phyloP scores from a whole-genome alignment of 306 rosid species.

The Castanea sativa region DNA sequence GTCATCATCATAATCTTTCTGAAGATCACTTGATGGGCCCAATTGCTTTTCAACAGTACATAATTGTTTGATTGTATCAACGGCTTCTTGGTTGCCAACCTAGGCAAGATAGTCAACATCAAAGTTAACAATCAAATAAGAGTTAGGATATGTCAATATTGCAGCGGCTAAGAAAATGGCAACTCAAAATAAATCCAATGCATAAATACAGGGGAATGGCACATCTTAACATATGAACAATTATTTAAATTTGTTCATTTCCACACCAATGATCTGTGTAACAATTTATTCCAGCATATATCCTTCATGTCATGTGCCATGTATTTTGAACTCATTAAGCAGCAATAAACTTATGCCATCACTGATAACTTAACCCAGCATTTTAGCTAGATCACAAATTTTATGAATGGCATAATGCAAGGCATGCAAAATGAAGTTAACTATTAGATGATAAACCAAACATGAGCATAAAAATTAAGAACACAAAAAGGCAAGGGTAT shows the following conservation, averaged over 20 bases:
- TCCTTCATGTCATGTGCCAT: not conserved
- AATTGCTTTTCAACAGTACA: conserved; percentile 29
- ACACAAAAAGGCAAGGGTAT: not conserved
- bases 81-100: conserved; percentile 63
- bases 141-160: not conserved
- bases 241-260: not conserved
- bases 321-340: not conserved
- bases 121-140: conserved; percentile 7
- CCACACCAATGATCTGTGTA: not conserved
- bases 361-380: not conserved
- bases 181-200: not conserved
- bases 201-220: not conserved
- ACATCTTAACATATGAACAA: not conserved
- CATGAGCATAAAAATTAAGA: not conserved
- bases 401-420: not conserved
- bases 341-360: not conserved
- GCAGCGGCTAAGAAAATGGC: not conserved
- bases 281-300: not conserved
- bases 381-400: not conserved
- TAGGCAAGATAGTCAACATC: conserved; percentile 11
- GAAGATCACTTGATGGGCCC: conserved; percentile 24
- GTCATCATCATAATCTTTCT: conserved; percentile 17
- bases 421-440: not conserved
- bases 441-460: not conserved
- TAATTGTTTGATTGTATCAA: conserved; percentile 38